phyloP scores from a whole-genome alignment of 352 stramenopile species.

The Phytophthora tentaculata region DNA sequence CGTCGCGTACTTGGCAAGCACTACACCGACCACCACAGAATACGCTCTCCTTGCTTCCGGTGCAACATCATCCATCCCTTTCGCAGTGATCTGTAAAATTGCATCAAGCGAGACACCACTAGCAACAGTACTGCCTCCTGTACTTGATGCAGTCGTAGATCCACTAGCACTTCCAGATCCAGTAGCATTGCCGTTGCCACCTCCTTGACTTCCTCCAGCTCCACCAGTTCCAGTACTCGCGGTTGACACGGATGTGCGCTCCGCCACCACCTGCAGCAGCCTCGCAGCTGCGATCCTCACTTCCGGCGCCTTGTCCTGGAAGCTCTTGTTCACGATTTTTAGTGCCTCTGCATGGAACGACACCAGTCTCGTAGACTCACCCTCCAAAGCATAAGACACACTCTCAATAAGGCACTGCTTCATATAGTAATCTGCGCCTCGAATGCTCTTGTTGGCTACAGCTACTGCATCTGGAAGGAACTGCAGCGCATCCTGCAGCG shows the following conservation, averaged over 20 bases:
- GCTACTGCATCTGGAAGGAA: constrained; percentile 74
- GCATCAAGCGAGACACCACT: constrained; percentile 66
- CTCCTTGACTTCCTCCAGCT: constrained; percentile 4
- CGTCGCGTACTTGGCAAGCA: constrained; percentile 77
- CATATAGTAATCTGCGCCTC: constrained; percentile 78
- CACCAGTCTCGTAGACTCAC: constrained; percentile 44
- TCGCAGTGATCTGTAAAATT: constrained; percentile 72
- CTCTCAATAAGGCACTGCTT: constrained; percentile 81
- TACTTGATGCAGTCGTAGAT: constrained; percentile 15
- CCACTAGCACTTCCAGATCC: constrained; percentile 23
- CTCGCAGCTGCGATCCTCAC: constrained; percentile 66
- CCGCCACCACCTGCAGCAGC: constrained; percentile 69
- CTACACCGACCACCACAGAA: constrained; percentile 73
- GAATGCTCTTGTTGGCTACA: constrained; percentile 66
- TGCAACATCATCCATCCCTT: constrained; percentile 79
- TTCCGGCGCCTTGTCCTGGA: constrained; percentile 81
- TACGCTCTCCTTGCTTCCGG: constrained; percentile 69
- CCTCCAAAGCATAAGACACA: constrained; percentile 59
- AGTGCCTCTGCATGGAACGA: constrained; percentile 69
- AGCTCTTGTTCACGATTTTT: constrained; percentile 72
- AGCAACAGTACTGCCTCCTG: constrained; percentile 21
- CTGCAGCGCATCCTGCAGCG: constrained; percentile 59
- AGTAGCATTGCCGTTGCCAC: constrained; percentile 17
- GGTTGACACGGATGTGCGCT: constrained; percentile 46
- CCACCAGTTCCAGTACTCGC: constrained; percentile 18